Conservation (phyloP, 2,329 filamentous ascomycete genomes). For the Microsporum canis region DNA sequence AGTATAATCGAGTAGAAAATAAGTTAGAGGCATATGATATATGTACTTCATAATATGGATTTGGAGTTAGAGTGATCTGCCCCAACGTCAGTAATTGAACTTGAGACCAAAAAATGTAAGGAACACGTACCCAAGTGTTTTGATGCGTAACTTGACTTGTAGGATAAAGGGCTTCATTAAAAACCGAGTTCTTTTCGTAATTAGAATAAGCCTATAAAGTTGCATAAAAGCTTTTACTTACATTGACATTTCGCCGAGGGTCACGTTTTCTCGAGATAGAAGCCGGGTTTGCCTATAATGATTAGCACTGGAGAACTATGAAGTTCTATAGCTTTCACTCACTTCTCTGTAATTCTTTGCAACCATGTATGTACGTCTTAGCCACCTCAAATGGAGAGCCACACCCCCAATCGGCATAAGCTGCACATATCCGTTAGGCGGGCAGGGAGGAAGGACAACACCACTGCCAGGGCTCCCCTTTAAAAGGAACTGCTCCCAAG, state of each 20-base stretch:
- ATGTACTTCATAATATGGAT: constrained; percentile 6
- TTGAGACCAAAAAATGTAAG: background rate
- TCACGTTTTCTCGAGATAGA: too few species aligned
- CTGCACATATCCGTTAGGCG: constrained; percentile 6
- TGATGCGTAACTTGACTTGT: background rate
- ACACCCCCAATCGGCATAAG: constrained; percentile 11
- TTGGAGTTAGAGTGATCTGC: constrained; percentile 5
- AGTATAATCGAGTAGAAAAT: background rate
- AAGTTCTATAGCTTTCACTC: too few species aligned
- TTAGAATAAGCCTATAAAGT: too few species aligned
- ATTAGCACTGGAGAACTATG: too few species aligned
- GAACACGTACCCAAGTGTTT: background rate
- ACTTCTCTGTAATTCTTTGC: too few species aligned
- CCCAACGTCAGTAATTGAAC: background rate
- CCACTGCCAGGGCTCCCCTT: constrained; percentile 12
- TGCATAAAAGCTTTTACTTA: too few species aligned
- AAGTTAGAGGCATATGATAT: background rate
- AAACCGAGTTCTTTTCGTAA: too few species aligned
- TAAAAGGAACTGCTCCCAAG: constrained; percentile 15
- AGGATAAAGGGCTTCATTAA: background rate
- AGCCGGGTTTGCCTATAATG: too few species aligned
- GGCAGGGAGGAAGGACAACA: constrained; percentile 2
- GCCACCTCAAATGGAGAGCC: constrained; percentile 10
- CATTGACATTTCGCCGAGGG: too few species aligned
- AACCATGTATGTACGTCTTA: constrained; percentile 2